phyloP scores from a whole-genome alignment of 2,329 filamentous ascomycete species.

The Colletotrichum lupini region DNA sequence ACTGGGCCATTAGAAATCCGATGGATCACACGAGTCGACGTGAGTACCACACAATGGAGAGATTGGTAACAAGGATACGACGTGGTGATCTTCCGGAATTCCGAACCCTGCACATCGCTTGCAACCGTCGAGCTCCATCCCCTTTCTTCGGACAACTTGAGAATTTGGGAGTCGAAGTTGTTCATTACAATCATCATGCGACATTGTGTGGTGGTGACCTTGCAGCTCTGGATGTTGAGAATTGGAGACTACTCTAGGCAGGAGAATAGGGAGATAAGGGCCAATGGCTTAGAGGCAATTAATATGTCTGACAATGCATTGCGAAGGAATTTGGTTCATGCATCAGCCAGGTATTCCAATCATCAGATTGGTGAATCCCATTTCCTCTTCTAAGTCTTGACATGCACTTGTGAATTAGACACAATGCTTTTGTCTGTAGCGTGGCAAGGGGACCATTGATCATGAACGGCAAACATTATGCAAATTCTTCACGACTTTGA shows the following conservation, averaged over 20 bases:
- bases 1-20: neutral
- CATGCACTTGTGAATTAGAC: too few species aligned
- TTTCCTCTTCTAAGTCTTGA: too few species aligned
- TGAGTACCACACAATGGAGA: neutral
- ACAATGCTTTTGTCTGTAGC: too few species aligned
- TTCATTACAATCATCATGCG: neutral
- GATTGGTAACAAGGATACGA: neutral
- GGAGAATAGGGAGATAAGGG: neutral
- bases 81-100: neutral
- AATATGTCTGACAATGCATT: too few species aligned
- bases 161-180: neutral
- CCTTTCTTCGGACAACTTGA: neutral
- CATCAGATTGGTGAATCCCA: too few species aligned
- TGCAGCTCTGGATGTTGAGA: neutral
- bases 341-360: too few species aligned
- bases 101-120: neutral
- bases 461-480: neutral
- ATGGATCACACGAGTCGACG: neutral
- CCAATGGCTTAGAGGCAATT: neutral
- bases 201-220: neutral
- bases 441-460: neutral
- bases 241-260: neutral
- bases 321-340: too few species aligned
- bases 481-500: neutral
- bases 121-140: rapidly evolving